A percentile compares a stretch with the other conserved stretches of the same genome.
Evolutionary conservation across 2,329 filamentous ascomycete species (phyloP).

Genomic region (Penicillium freii): DNA sequence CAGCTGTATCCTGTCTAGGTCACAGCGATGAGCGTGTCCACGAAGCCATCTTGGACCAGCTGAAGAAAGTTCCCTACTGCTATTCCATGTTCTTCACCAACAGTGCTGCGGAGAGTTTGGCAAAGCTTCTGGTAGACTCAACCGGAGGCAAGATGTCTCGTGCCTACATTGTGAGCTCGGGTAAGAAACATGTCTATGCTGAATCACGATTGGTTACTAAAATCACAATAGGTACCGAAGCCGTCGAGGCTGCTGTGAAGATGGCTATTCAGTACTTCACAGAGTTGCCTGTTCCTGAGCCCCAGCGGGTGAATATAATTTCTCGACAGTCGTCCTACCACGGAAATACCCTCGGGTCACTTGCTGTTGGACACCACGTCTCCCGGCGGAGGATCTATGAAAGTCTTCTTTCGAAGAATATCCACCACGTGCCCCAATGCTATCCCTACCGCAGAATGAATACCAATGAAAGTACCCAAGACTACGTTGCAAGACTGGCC

Average conservation of each 20-base stretch:
- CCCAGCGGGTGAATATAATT: slow-evolving; percentile 59
- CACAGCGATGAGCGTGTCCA: slow-evolving; percentile 62
- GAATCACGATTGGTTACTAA: slow-evolving; percentile 3
- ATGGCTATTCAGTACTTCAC: slow-evolving; percentile 63
- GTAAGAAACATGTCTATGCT: slow-evolving; percentile 31
- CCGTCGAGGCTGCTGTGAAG: slow-evolving; percentile 66
- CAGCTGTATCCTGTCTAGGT: slow-evolving; percentile 70
- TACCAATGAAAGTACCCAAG: slow-evolving; percentile 50
- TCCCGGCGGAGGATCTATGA: slow-evolving; percentile 60
- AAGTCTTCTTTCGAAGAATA: slow-evolving; percentile 53
- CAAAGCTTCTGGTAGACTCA: slow-evolving; percentile 47
- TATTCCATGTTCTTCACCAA: slow-evolving; percentile 58
- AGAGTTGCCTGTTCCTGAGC: slow-evolving; percentile 52
- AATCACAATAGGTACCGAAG: slow-evolving; percentile 55
- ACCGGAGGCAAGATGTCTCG: slow-evolving; percentile 53
- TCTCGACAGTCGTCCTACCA: slow-evolving; percentile 65
- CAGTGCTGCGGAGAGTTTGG: slow-evolving; percentile 51
- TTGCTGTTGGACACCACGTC: slow-evolving; percentile 63
- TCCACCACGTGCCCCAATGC: slow-evolving; percentile 62
- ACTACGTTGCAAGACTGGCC: slow-evolving; percentile 59
- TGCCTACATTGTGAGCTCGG: slow-evolving; percentile 57
- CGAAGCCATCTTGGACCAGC: slow-evolving; percentile 58
- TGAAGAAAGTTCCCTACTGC: slow-evolving; percentile 57
- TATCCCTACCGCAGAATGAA: slow-evolving; percentile 59
- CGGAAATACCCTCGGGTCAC: slow-evolving; percentile 65